Conservation (phyloP, 176 grass and related monocot genomes). For the Oryza rufipogon region DNA sequence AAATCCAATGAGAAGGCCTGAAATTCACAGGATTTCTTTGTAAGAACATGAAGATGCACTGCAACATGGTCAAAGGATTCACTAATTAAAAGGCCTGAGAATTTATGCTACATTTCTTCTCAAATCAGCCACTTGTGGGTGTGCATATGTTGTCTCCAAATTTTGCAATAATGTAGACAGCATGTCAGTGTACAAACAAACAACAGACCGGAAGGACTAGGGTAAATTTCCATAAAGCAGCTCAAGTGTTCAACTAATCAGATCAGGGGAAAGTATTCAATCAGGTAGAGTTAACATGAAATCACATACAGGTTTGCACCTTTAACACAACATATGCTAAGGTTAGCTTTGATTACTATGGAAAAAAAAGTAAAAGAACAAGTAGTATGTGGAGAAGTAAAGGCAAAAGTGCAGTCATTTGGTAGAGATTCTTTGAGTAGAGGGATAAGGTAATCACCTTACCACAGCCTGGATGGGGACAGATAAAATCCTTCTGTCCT, state of each 20-base stretch:
- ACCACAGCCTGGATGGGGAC: conserved; percentile 76
- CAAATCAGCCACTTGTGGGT: neutral
- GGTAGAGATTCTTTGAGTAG: conserved; percentile 15
- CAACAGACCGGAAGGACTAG: neutral
- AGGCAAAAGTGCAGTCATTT: neutral
- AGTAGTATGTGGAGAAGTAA: neutral
- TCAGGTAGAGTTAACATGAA: neutral
- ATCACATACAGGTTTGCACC: neutral
- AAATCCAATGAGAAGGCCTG: conserved; percentile 99
- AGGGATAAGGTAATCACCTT: conserved; percentile 58
- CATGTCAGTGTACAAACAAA: conserved; percentile 9
- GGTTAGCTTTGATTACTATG: neutral
- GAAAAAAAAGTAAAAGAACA: neutral
- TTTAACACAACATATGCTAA: conserved; percentile 13
- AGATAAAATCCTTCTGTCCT: conserved; percentile 86
- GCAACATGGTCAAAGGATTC: neutral
- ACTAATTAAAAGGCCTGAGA: neutral
- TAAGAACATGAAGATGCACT: conserved; percentile 9
- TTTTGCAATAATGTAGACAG: neutral
- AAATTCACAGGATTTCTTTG: conserved; percentile 38
- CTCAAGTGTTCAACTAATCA: neutral
- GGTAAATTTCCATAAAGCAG: neutral
- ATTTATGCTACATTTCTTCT: conserved; percentile 19
- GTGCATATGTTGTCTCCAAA: neutral
- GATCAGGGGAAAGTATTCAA: neutral